Evolutionary conservation across 371 early-diverging fungal genomes (phyloP).

Genomic region (Saksenaea oblongispora): DNA sequence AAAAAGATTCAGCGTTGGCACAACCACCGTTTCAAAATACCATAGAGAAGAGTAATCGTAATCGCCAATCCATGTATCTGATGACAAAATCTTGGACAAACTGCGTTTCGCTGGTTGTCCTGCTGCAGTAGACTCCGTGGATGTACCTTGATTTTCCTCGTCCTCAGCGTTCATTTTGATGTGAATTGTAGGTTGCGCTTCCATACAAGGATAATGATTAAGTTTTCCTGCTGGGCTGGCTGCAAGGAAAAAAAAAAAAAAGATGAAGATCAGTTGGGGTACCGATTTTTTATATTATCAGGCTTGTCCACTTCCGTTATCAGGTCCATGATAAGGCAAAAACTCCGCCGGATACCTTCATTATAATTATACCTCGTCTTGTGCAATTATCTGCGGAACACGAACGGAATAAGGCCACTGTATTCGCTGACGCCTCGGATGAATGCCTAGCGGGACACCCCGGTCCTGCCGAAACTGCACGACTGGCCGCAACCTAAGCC

Average conservation of each 20-base stretch:
- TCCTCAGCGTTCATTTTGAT: constrained; percentile 5
- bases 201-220: constrained; percentile 10
- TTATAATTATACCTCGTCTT: background rate
- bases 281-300: background rate
- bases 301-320: background rate
- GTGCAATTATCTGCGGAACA: too few relatives aligned
- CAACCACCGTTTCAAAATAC: background rate
- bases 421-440: too few relatives aligned
- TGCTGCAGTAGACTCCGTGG: background rate
- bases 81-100: constrained; percentile 1
- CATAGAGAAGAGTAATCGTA: constrained; percentile 39
- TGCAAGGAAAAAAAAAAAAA: constrained; percentile 15
- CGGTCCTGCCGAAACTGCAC: too few relatives aligned
- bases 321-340: background rate
- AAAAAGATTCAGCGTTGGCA: background rate
- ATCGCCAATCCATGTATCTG: constrained; percentile 30
- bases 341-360: background rate
- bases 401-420: too few relatives aligned
- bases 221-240: constrained; percentile 22
- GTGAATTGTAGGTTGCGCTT: constrained; percentile 13
- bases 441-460: too few relatives aligned
- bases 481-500: too few relatives aligned
- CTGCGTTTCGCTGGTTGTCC: background rate
- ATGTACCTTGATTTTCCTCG: constrained; percentile 12
- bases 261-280: background rate